phyloP scores from a whole-genome alignment of 371 early-diverging fungal species.

The Entomophthora muscae region DNA sequence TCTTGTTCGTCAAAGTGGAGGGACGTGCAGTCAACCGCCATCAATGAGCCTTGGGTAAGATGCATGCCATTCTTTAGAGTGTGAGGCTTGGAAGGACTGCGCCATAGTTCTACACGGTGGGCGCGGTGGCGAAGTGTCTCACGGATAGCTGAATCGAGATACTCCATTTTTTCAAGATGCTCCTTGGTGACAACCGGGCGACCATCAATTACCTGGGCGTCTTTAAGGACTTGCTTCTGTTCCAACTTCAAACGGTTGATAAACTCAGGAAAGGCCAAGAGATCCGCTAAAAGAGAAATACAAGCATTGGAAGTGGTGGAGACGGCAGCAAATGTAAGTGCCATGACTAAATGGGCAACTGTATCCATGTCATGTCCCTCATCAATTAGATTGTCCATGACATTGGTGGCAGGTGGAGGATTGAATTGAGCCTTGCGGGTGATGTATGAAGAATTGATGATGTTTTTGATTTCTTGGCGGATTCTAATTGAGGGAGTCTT shows the following conservation, averaged over 20 bases:
- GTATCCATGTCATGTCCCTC: neutral
- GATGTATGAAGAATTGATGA: neutral
- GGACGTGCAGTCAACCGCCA: neutral
- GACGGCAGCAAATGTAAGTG: constrained; percentile 16
- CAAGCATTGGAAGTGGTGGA: constrained; percentile 15
- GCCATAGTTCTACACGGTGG: constrained; percentile 12
- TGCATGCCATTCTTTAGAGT: constrained; percentile 16
- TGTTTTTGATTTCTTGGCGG: neutral
- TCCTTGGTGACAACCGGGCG: constrained; percentile 12
- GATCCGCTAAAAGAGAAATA: constrained; percentile 13
- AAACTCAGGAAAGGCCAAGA: constrained; percentile 17
- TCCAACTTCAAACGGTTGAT: constrained; percentile 16
- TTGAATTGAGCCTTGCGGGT: neutral
- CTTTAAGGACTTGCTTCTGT: constrained; percentile 13
- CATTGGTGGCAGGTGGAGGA: neutral
- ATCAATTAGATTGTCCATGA: neutral
- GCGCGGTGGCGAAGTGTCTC: constrained; percentile 14
- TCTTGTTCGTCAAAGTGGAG: constrained; percentile 9
- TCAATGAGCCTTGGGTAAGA: constrained; percentile 14
- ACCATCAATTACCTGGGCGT: no score
- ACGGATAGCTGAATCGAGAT: constrained; percentile 22
- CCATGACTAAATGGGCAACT: neutral
- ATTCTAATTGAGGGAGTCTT: neutral
- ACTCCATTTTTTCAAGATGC: constrained; percentile 14
- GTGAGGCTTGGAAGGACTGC: constrained; percentile 10